phyloP scores from a whole-genome alignment of 2,329 filamentous ascomycete species.

The Apiospora sp. region DNA sequence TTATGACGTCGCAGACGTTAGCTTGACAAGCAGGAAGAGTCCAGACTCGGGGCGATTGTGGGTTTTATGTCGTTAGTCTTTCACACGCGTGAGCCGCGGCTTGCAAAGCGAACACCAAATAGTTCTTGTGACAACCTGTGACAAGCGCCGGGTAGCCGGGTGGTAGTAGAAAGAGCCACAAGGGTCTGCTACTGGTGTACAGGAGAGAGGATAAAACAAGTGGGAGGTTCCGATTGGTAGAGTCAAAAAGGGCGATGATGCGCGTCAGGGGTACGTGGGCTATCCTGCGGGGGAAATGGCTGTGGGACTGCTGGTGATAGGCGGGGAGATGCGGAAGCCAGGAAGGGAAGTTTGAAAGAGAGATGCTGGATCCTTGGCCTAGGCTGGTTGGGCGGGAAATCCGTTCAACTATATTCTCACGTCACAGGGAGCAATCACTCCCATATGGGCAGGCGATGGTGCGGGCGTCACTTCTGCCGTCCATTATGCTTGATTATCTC shows the following conservation, averaged over 20 bases:
- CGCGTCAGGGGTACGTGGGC: background rate
- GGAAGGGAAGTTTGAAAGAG: background rate
- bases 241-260: background rate
- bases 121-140: background rate
- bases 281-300: background rate
- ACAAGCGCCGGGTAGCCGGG: background rate
- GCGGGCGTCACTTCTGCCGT: background rate
- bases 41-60: slow-evolving; percentile 7
- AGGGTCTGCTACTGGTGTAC: background rate
- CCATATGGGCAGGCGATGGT: background rate
- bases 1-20: background rate
- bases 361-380: background rate
- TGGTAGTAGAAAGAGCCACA: background rate
- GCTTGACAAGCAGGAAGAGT: background rate
- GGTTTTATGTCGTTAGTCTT: background rate
- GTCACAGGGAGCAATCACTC: background rate
- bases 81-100: slow-evolving; percentile 1
- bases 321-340: background rate
- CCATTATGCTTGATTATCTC: background rate
- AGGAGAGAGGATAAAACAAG: background rate
- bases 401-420: background rate
- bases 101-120: background rate
- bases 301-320: background rate
- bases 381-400: background rate
- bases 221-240: slow-evolving; percentile 15